A percentile compares a stretch with the other conserved stretches of the same genome.
phyloP scores from a whole-genome alignment of 805 yeast species.

The Isabelozyma rhagii region DNA sequence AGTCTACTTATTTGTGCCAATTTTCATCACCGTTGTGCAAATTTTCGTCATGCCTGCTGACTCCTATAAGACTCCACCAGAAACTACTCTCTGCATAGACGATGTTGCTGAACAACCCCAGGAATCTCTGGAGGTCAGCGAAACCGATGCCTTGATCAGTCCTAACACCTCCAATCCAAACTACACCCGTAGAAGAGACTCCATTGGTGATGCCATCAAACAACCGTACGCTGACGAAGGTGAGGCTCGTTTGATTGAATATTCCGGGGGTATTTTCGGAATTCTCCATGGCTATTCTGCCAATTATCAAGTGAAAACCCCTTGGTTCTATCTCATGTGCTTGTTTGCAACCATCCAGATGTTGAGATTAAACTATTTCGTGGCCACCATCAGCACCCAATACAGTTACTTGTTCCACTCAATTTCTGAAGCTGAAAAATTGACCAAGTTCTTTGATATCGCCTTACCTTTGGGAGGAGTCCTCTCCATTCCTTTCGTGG shows the following conservation, averaged over 20 bases:
- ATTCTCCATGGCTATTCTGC: constrained; percentile 53
- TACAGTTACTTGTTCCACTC: constrained; percentile 46
- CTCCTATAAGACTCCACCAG: constrained; percentile 43
- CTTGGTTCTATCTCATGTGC: constrained; percentile 52
- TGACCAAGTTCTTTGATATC: constrained; percentile 49
- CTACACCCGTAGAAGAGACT: constrained; percentile 40
- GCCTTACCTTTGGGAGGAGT: constrained; percentile 59
- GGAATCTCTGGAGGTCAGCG: constrained; percentile 6
- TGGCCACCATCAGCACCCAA: constrained; percentile 57
- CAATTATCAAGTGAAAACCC: constrained; percentile 45
- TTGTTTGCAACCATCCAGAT: constrained; percentile 52
- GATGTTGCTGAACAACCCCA: constrained; percentile 11
- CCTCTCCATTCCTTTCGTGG: constrained; percentile 52
- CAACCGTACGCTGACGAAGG: constrained; percentile 53
- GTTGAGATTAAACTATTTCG: constrained; percentile 57
- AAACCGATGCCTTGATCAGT: constrained; percentile 23
- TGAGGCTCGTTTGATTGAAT: constrained; percentile 30
- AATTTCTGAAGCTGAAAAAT: constrained; percentile 28
- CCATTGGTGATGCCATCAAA: constrained; percentile 55
- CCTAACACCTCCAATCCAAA: constrained; percentile 4
- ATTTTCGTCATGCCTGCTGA: constrained; percentile 47
- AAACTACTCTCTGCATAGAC: constrained; percentile 20
- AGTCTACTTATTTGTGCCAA: constrained; percentile 47
- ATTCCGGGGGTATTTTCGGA: constrained; percentile 49
- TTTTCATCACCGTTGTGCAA: constrained; percentile 46